Conservation (phyloP, 2,329 filamentous ascomycete genomes). For the Colletotrichum caudatum region DNA sequence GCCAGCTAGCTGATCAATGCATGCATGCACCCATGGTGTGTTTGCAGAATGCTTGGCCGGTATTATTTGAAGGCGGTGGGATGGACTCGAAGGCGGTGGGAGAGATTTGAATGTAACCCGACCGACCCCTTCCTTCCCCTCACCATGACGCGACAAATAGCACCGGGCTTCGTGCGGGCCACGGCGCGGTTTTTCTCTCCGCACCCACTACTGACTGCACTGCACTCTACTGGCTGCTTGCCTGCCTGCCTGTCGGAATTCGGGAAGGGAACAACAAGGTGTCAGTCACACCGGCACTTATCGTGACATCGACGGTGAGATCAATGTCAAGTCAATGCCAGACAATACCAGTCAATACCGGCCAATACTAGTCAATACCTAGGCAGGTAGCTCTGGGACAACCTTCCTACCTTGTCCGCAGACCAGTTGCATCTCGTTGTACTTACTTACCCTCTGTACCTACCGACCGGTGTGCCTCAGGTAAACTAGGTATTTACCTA, state of each 20-base stretch:
- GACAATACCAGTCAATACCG: too few relatives aligned
- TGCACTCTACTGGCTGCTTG: too few relatives aligned
- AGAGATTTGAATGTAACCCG: slow-evolving; percentile 18
- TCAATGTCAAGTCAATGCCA: neutral
- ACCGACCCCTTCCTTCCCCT: slow-evolving; percentile 3
- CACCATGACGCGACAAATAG: slow-evolving; percentile 34
- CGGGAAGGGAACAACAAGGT: neutral
- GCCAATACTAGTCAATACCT: too few relatives aligned
- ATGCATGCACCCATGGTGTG: slow-evolving; percentile 4
- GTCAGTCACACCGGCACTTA: neutral
- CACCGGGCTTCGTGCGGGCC: slow-evolving; percentile 33
- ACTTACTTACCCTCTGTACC: too few relatives aligned
- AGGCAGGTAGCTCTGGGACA: too few relatives aligned
- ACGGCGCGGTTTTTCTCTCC: neutral
- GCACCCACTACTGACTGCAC: neutral
- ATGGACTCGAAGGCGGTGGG: slow-evolving; percentile 11
- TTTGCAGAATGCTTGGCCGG: slow-evolving; percentile 22
- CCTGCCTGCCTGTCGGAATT: too few relatives aligned
- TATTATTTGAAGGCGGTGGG: neutral
- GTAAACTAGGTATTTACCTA: too few relatives aligned
- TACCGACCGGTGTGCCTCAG: too few relatives aligned
- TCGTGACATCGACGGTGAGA: neutral
- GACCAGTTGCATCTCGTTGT: too few relatives aligned
- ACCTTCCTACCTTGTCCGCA: too few relatives aligned
- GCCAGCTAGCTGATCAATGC: neutral